Evolutionary conservation across 306 rosid genomes (phyloP), one percentile per base, ranked within the genome.

Genomic region (Mimosa pudica): DNA sequence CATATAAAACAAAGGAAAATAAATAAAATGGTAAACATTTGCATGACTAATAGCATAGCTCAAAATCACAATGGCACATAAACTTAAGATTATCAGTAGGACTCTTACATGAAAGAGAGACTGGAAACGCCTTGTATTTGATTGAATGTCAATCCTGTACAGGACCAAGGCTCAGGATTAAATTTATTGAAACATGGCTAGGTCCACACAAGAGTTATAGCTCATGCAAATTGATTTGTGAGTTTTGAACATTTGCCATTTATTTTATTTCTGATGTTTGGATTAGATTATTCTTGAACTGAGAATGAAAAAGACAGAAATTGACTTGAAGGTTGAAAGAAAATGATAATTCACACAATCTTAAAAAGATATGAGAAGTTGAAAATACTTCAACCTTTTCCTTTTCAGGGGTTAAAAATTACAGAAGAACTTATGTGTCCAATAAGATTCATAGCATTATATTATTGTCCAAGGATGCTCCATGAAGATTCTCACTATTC

Each of bases 131-230:
- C 89, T 85, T 52, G 94, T 81, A 80, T 95, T 95, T 48, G 99
- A 79, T 83, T 95, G 99, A 61, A 88, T 91, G 87, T 96, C 99
- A 82, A 96, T 92, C 99, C 99, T 96, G 93, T 45, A 82, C 68
- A 88, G 47, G 71, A 75, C 57, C 82, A 75, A 79, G 68, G 51
- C 82, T 63, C 62, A 64, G 42, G 24, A 69, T 75, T 79, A 36
- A 71, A 76, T 77, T 78, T 76, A 73, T 62, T 45, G 66, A 54
- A 14, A 78, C 10, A 57, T 12, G 13, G 60, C 44, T 47, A 38
- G 45, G 54, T 68, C 45, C 42, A 78, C 67, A 33, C 47, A 38
- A 74, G 75, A 58, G 45, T 61, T 70, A 16, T 38, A 78, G 17
- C 66, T 24, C 65, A 10, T 20, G 14, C 36, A 24, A 61, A 61